These are phyloP conservation scores for Agaricus subrufescens DNA, from an alignment of 768 basidiomycete genomes.

Conservation along the genomic window DNA sequence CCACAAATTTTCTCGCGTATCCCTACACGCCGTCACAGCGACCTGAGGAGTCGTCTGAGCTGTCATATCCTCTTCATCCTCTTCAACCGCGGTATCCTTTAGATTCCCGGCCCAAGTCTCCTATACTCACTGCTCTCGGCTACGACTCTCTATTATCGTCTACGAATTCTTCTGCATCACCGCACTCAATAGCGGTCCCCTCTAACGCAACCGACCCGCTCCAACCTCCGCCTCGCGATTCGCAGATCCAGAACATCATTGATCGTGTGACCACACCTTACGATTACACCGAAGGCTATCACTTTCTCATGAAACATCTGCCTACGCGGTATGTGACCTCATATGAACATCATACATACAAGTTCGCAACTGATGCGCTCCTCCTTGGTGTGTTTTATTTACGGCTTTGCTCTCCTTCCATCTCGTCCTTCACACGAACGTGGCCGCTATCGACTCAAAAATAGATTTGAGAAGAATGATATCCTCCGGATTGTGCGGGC, in stretches of 20 bases:
- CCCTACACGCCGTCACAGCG: slow-evolving; percentile 35
- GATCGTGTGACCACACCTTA: slow-evolving; percentile 73
- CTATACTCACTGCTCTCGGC: slow-evolving; percentile 28
- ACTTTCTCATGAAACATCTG: slow-evolving; percentile 93
- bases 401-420: slow-evolving; percentile 27
- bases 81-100: slow-evolving; percentile 52
- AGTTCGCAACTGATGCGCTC: background rate
- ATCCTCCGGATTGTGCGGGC: slow-evolving; percentile 92
- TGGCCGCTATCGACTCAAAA: slow-evolving; percentile 15
- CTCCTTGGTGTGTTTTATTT: background rate
- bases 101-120: slow-evolving; percentile 36
- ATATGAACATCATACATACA: background rate
- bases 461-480: slow-evolving; percentile 94
- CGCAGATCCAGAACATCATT: slow-evolving; percentile 53
- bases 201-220: slow-evolving; percentile 31
- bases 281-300: slow-evolving; percentile 96
- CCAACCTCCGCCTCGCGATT: slow-evolving; percentile 23
- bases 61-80: slow-evolving; percentile 39
- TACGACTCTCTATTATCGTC: slow-evolving; percentile 30
- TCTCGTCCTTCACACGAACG: slow-evolving; percentile 10
- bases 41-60: slow-evolving; percentile 32
- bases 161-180: slow-evolving; percentile 35
- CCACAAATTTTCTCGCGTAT: slow-evolving; percentile 42
- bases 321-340: slow-evolving; percentile 64
- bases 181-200: slow-evolving; percentile 35